Evolutionary conservation across 2,329 filamentous ascomycete species (phyloP).

Genomic region (Stemphylium lycopersici): DNA sequence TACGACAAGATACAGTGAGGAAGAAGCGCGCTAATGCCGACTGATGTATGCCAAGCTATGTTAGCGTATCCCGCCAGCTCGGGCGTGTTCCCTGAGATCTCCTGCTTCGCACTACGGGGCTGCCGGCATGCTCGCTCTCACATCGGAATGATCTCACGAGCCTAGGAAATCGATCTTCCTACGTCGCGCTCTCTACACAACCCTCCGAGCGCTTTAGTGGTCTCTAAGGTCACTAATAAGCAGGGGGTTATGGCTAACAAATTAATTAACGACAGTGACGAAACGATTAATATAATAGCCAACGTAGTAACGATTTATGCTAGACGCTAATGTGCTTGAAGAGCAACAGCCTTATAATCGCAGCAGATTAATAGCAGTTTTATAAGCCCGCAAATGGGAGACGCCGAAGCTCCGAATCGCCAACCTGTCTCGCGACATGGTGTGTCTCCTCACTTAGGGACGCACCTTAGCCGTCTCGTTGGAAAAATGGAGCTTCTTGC

Average conservation of each 20-base stretch:
- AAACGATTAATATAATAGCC: background rate
- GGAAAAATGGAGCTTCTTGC: too few species aligned
- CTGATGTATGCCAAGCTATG: background rate
- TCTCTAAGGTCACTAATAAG: too few species aligned
- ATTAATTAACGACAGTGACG: too few species aligned
- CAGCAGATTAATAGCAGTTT: background rate
- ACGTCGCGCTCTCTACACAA: too few species aligned
- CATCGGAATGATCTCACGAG: background rate
- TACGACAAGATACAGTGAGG: background rate
- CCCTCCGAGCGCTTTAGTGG: too few species aligned
- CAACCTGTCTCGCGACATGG: slow-evolving; percentile 1
- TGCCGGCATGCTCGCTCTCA: background rate
- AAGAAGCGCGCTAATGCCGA: too few species aligned
- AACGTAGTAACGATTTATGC: background rate
- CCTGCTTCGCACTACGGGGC: background rate
- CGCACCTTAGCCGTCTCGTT: background rate
- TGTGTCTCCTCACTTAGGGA: slow-evolving; percentile 1
- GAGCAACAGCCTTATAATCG: background rate
- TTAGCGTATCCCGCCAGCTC: background rate
- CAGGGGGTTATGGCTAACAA: too few species aligned
- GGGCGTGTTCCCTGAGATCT: background rate
- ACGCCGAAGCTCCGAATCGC: background rate
- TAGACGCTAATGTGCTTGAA: background rate
- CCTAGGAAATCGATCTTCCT: background rate
- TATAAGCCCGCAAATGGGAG: background rate